Conservation (phyloP, 768 basidiomycete species). For the Naganishia vishniacii region DNA sequence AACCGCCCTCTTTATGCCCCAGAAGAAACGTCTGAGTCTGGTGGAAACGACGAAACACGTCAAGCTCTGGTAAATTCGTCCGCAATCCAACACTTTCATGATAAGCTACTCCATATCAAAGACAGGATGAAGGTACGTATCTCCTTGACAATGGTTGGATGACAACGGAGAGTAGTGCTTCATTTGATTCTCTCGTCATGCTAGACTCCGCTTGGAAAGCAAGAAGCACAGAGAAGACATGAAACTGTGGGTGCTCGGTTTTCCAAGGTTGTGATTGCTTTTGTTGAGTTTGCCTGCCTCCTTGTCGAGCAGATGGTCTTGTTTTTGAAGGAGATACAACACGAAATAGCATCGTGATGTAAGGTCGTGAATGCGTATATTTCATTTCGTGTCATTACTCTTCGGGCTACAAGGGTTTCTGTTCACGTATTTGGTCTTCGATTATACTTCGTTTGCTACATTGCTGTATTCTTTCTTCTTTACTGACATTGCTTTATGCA, state of each 20-base stretch:
- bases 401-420: constrained; percentile 12
- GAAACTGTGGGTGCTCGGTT: constrained; percentile 55
- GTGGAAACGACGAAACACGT: constrained; percentile 40
- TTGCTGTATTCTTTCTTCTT: not conserved
- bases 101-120: constrained; percentile 72
- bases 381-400: constrained; percentile 6
- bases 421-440: too few species aligned
- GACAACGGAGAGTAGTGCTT: not conserved
- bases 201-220: constrained; percentile 62
- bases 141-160: not conserved
- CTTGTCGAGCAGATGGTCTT: not conserved
- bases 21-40: not conserved
- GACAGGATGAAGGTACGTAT: constrained; percentile 60
- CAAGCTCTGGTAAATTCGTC: constrained; percentile 48
- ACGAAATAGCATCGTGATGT: constrained; percentile 3
- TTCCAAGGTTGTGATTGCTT: not conserved
- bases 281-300: too few species aligned
- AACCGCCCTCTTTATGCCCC: constrained; percentile 51
- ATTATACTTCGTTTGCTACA: not conserved
- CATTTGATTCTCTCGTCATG: not conserved
- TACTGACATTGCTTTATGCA: constrained; percentile 2
- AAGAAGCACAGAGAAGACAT: constrained; percentile 67
- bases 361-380: constrained; percentile 6
- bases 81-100: constrained; percentile 76
- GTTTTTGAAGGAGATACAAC: constrained; percentile 8